Percentiles rank a stretch among this genome's conserved stretches.
These are phyloP conservation scores for Solanum dulcamara DNA, from an alignment of 257 asterid species.

Conservation along the genomic window DNA sequence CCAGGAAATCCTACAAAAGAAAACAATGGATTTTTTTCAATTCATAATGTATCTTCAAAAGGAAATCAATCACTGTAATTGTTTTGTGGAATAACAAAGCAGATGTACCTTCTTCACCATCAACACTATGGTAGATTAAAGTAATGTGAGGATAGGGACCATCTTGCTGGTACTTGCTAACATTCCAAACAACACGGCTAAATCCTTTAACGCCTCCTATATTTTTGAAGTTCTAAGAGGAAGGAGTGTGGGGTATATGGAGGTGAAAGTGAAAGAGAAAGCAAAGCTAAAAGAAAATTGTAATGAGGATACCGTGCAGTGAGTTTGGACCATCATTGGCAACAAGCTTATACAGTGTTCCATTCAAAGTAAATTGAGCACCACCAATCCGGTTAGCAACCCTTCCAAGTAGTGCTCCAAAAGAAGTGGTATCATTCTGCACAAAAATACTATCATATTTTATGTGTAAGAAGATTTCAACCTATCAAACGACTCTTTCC, in stretches of 20 bases:
- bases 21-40: not conserved
- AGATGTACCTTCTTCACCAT: conserved; percentile 16
- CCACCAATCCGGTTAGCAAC: conserved; percentile 14
- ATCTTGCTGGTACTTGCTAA: not conserved
- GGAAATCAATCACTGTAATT: not conserved
- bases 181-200: conserved; percentile 6
- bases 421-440: conserved; percentile 8
- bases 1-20: conserved; percentile 14
- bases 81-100: not conserved
- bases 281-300: not conserved
- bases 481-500: not conserved
- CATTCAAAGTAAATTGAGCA: conserved; percentile 12
- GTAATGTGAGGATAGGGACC: not conserved
- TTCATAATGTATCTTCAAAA: not conserved
- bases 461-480: not conserved
- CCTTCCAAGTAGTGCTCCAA: conserved; percentile 23
- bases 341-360: conserved; percentile 5
- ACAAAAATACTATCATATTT: not conserved
- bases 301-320: conserved; percentile 5
- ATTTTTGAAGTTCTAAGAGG: not conserved
- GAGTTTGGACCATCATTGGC: conserved; percentile 14
- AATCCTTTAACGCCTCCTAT: conserved; percentile 16
- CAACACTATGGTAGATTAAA: conserved; percentile 5
- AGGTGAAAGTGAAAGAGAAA: not conserved
- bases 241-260: not conserved